Evolutionary conservation across 2,329 filamentous ascomycete species (phyloP).

Genomic region (Huntiella omanensis): DNA sequence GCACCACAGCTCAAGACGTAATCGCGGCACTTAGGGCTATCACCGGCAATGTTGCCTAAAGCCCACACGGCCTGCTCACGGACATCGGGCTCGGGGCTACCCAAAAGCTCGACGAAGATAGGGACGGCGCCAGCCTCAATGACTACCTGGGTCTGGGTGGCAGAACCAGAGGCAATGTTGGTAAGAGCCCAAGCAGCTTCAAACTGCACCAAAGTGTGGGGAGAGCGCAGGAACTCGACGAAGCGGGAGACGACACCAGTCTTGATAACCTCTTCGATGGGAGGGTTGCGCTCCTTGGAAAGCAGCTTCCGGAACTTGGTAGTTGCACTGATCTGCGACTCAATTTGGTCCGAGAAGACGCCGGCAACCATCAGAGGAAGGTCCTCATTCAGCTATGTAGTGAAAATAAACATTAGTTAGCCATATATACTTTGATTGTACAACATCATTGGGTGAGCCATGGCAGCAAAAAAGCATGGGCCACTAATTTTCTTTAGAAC

Average conservation of each 20-base stretch:
- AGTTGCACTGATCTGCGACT: slow-evolving; percentile 89
- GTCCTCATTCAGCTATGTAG: slow-evolving; percentile 72
- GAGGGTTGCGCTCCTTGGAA: slow-evolving; percentile 96
- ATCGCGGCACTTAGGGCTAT: slow-evolving; percentile 92
- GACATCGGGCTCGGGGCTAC: slow-evolving; percentile 91
- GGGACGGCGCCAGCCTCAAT: slow-evolving; percentile 96
- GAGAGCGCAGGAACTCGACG: slow-evolving; percentile 93
- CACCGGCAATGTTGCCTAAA: slow-evolving; percentile 93
- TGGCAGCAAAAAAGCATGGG: slow-evolving; percentile 2
- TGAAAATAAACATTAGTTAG: slow-evolving; percentile 14
- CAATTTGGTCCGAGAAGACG: slow-evolving; percentile 97
- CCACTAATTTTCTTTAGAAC: neutral
- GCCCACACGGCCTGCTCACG: slow-evolving; percentile 98
- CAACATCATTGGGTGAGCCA: neutral
- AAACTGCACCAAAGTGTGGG: slow-evolving; percentile 95
- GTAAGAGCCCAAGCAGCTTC: slow-evolving; percentile 98
- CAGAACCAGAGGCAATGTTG: slow-evolving; percentile 96
- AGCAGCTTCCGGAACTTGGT: slow-evolving; percentile 97
- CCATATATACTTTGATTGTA: neutral
- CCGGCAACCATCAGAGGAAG: slow-evolving; percentile 95
- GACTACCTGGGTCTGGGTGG: slow-evolving; percentile 93
- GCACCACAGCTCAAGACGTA: slow-evolving; percentile 87
- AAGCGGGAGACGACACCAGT: slow-evolving; percentile 94
- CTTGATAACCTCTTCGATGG: slow-evolving; percentile 98
- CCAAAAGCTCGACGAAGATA: slow-evolving; percentile 92